Conservation (phyloP, 345 rosid species). For the Eucalyptus marginata region DNA sequence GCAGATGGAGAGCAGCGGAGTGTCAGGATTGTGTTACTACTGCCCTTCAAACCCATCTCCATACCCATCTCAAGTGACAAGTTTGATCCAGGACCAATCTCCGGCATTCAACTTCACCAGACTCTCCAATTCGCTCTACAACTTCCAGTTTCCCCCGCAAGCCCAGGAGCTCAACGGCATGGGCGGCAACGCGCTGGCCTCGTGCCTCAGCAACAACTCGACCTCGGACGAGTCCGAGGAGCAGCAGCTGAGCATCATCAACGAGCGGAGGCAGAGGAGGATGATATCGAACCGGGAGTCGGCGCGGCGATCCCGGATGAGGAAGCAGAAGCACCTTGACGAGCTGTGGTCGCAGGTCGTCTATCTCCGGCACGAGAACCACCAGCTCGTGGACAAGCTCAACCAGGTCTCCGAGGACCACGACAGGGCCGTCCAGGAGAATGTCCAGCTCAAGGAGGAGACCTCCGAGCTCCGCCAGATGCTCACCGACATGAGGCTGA, state of each 20-base stretch:
- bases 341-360: slow-evolving; percentile 17
- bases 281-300: slow-evolving; percentile 11
- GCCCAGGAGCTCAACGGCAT: background rate
- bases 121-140: background rate
- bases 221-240: slow-evolving; percentile 7
- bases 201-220: background rate
- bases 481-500: background rate
- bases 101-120: background rate
- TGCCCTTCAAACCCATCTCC: background rate
- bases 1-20: slow-evolving; percentile 1
- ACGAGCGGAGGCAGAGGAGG: slow-evolving; percentile 7
- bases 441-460: slow-evolving; percentile 3
- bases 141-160: background rate
- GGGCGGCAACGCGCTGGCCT: background rate
- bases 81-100: background rate
- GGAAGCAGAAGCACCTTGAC: slow-evolving; percentile 9
- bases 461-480: slow-evolving; percentile 6
- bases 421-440: background rate
- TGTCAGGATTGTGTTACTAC: background rate
- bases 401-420: background rate
- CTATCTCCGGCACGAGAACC: slow-evolving; percentile 5
- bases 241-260: slow-evolving; percentile 2
- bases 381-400: slow-evolving; percentile 1
- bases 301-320: slow-evolving; percentile 3
- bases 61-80: background rate